A percentile compares a stretch with the other conserved stretches of the same genome.
Conservation (phyloP, 768 basidiomycete species). For the Tephrocybe sp. region DNA sequence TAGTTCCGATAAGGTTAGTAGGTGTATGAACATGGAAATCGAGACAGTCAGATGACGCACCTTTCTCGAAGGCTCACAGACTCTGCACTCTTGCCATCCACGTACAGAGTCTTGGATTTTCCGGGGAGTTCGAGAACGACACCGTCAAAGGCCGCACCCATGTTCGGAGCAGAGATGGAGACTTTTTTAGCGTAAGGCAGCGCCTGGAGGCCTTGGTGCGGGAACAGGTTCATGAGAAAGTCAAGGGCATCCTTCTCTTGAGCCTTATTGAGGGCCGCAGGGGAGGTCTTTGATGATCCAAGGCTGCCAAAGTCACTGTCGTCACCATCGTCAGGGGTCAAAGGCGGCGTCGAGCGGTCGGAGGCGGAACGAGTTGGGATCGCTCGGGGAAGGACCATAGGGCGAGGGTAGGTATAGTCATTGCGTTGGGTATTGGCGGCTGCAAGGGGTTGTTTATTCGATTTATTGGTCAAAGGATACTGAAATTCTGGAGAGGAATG, state of each 20-base stretch:
- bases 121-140: conserved; percentile 75
- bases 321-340: conserved; percentile 69
- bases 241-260: conserved; percentile 69
- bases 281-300: conserved; percentile 32
- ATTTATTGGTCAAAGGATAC: conserved; percentile 11
- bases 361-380: conserved; percentile 43
- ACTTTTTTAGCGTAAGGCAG: conserved; percentile 77
- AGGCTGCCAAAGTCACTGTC: conserved; percentile 45
- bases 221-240: conserved; percentile 79
- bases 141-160: conserved; percentile 73
- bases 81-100: conserved; percentile 81
- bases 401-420: conserved; percentile 21
- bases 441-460: conserved; percentile 21
- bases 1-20: conserved; percentile 27
- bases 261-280: conserved; percentile 28
- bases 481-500: conserved; percentile 32
- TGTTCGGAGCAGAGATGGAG: conserved; percentile 65
- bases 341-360: conserved; percentile 67
- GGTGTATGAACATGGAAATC: conserved; percentile 7
- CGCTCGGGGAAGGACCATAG: conserved; percentile 37
- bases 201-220: conserved; percentile 64
- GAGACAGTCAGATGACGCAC: conserved; percentile 35
- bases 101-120: conserved; percentile 74
- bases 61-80: conserved; percentile 82
- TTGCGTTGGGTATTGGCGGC: conserved; percentile 19